phyloP scores from a whole-genome alignment of 352 stramenopile genomes.

The Globisporangium barbulae region DNA sequence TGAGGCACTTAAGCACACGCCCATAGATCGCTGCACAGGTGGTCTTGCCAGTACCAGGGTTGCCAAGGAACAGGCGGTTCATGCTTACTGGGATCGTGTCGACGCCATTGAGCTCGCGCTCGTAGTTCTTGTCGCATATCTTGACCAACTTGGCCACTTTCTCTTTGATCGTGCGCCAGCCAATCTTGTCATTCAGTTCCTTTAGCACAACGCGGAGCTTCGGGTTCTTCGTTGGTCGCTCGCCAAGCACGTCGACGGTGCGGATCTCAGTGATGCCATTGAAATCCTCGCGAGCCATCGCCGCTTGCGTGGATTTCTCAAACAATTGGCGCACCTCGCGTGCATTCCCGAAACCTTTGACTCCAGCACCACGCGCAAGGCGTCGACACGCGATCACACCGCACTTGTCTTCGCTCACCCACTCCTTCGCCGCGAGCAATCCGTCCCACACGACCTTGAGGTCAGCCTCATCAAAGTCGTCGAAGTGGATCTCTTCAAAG shows the following conservation, averaged over 20 bases:
- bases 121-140: constrained; percentile 82
- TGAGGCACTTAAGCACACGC: constrained; percentile 80
- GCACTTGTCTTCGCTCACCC: constrained; percentile 44
- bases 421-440: constrained; percentile 37
- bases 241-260: constrained; percentile 72
- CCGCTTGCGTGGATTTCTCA: constrained; percentile 53
- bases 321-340: constrained; percentile 72
- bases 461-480: constrained; percentile 90
- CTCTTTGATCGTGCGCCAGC: constrained; percentile 79
- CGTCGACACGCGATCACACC: constrained; percentile 62
- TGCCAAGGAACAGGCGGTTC: constrained; percentile 90
- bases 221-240: constrained; percentile 69
- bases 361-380: constrained; percentile 51
- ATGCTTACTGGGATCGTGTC: constrained; percentile 61
- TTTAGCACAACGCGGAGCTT: constrained; percentile 53
- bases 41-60: constrained; percentile 92
- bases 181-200: constrained; percentile 74
- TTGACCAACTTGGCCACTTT: constrained; percentile 67
- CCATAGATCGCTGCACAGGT: constrained; percentile 89
- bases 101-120: constrained; percentile 67
- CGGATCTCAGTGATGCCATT: constrained; percentile 43
- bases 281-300: constrained; percentile 75
- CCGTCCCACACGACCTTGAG: constrained; percentile 74
- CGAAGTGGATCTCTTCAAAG: constrained; percentile 86
- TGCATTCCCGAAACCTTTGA: constrained; percentile 88